These are phyloP conservation scores for Amoeboaphelidium occidentale DNA, from an alignment of 371 early-diverging fungal species.

Conservation along the genomic window DNA sequence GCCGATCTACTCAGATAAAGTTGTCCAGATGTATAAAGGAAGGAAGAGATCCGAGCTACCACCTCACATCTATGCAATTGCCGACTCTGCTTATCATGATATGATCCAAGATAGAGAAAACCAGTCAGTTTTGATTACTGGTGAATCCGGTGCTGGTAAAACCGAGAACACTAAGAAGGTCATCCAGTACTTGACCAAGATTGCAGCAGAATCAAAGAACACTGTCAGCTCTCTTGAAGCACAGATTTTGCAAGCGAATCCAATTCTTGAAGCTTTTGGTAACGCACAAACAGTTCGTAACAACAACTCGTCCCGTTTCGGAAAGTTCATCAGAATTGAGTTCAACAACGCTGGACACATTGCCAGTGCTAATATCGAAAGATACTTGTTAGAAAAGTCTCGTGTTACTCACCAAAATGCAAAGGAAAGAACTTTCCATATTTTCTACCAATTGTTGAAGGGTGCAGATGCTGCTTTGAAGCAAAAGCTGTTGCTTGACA, in stretches of 20 bases:
- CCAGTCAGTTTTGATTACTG: conserved; percentile 97
- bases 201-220: conserved; percentile 29
- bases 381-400: conserved; percentile 95
- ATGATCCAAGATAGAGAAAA: conserved; percentile 84
- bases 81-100: conserved; percentile 82
- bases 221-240: conserved; percentile 33
- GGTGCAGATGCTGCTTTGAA: conserved; percentile 43
- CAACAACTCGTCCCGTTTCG: conserved; percentile 98
- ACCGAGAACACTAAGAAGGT: conserved; percentile 99
- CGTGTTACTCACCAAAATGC: conserved; percentile 76
- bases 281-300: conserved; percentile 98
- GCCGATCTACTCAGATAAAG: conserved; percentile 70
- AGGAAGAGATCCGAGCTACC: conserved; percentile 68
- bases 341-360: conserved; percentile 73
- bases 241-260: conserved; percentile 91
- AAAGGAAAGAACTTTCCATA: conserved; percentile 92
- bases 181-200: conserved; percentile 89
- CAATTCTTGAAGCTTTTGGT: conserved; percentile 97
- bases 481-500: conserved; percentile 41
- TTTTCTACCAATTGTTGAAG: conserved; percentile 91
- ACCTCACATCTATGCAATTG: conserved; percentile 92
- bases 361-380: conserved; percentile 88
- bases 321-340: conserved; percentile 97
- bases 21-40: conserved; percentile 45
- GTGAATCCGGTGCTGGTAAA: conserved; percentile 99